These are phyloP conservation scores for Aureobasidium lini DNA, from an alignment of 2,329 filamentous ascomycete species.

Conservation along the genomic window DNA sequence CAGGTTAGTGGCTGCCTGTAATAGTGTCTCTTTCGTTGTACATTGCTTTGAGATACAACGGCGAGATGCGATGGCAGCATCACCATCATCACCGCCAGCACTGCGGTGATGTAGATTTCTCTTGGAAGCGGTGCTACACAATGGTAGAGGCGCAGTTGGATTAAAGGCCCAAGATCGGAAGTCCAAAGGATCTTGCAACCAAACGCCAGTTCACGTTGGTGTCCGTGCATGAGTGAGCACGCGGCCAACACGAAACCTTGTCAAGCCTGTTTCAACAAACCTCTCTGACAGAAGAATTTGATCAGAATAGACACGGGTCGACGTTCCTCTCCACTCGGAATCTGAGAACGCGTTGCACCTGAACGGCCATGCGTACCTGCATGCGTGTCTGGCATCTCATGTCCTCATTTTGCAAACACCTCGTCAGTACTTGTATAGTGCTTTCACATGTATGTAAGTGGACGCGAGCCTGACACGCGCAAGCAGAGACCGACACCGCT, in stretches of 20 bases:
- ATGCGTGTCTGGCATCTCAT: not conserved
- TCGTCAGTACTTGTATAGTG: not conserved
- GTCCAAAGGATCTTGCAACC: not conserved
- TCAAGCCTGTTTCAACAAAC: slow-evolving; percentile 6
- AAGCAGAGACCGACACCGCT: not conserved
- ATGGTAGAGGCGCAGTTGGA: slow-evolving; percentile 5
- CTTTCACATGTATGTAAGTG: not conserved
- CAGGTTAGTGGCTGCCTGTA: slow-evolving; percentile 5
- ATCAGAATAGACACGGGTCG: slow-evolving; percentile 4
- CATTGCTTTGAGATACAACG: not conserved
- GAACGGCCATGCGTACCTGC: not conserved
- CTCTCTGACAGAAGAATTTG: not conserved
- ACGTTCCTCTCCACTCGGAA: not conserved
- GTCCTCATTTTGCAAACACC: not conserved
- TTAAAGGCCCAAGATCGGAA: slow-evolving; percentile 1
- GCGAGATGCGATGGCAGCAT: slow-evolving; percentile 2
- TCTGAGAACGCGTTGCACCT: not conserved
- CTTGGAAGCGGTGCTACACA: not conserved
- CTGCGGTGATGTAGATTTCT: not conserved
- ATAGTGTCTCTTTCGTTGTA: not conserved
- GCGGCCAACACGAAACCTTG: not conserved
- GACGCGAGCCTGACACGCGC: not conserved
- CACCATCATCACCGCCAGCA: not conserved
- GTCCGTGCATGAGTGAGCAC: not conserved
- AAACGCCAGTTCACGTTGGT: not conserved